Base-by-base conservation (phyloP, 2,329 filamentous ascomycete genomes). In the Sclerotinia spermophila region DNA sequence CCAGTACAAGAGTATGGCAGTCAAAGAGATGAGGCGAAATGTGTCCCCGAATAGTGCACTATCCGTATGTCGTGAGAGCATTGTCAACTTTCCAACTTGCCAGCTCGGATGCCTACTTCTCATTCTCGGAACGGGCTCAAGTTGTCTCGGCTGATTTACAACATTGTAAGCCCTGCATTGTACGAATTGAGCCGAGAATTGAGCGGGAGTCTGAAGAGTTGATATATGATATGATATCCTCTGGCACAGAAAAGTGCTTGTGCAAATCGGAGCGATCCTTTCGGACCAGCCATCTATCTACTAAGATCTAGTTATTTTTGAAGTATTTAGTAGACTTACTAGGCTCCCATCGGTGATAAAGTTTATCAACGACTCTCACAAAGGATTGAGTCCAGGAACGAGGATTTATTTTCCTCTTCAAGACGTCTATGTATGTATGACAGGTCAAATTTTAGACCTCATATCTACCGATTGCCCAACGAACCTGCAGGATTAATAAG, bases 391-490 rank as follows among this genome's bases (percentile, higher is more conserved):
- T 7, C 17, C 21, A 8, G 24, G 11, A 11, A 21, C 35, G 10
- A 48, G 42, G 60, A 62, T 62, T n/a, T 38, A 38, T 51, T 64
- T 38, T 27, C 61, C 44, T n/a, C 6, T 51, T 64, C 44, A 64
- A 64, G 44, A 17, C n/a, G 42, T 19, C 58, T 60, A 38, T 51
- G 7, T 35, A 15, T 35, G 27, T 33, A 33, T 48, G 60, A 35
- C 60, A 64, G 24, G 30, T 48, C 60, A 64, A 62, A 45, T 19
- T 27, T 27, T 3, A 24, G 6, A 42, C 11, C 19, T 33, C 42
- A 27, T 35, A 35, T 35, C 11, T n/a, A 48, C n/a, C 7, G 44
- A 64, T 38, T 33, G 60, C 15, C 44, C 44, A 65, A 65, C 38
- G 21, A 40, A 27, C 11, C 24, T 10, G 24, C 35, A 21, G 17